Percentiles rank a stretch among this genome's conserved stretches.
These are phyloP conservation scores for Emydomyces testavorans DNA, from an alignment of 2,329 filamentous ascomycete genomes.

Conservation along the genomic window DNA sequence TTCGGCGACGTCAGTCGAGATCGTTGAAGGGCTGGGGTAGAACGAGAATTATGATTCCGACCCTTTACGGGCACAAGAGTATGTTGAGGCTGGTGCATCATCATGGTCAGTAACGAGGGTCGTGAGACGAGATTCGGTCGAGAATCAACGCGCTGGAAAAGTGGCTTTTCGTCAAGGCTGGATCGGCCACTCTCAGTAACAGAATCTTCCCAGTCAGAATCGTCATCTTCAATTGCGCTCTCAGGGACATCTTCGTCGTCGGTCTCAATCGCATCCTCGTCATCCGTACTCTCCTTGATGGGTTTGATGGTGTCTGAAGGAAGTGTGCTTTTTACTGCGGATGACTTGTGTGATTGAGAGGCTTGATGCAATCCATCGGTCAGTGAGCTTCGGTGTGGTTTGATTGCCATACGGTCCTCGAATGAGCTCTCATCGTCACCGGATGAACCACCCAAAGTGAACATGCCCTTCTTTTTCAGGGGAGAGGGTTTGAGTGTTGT, in stretches of 20 bases:
- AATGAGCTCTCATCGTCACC: constrained; percentile 73
- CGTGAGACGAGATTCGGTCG: constrained; percentile 72
- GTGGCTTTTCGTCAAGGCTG: constrained; percentile 64
- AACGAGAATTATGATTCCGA: constrained; percentile 23
- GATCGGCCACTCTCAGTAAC: constrained; percentile 72
- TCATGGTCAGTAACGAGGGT: constrained; percentile 77
- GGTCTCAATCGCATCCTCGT: constrained; percentile 49
- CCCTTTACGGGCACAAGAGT: constrained; percentile 47
- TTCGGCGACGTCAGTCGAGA: constrained; percentile 54
- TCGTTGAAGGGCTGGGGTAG: constrained; percentile 35
- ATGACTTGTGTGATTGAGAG: constrained; percentile 51
- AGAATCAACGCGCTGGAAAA: constrained; percentile 88
- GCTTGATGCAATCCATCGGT: constrained; percentile 43
- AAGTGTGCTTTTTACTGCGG: constrained; percentile 56
- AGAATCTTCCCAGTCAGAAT: constrained; percentile 50
- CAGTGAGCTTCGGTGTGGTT: constrained; percentile 43
- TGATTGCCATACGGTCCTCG: constrained; percentile 48
- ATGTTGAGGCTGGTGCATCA: constrained; percentile 71
- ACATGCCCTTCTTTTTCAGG: constrained; percentile 56
- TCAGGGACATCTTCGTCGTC: constrained; percentile 59
- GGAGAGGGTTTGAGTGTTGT: constrained; percentile 47
- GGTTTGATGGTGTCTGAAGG: constrained; percentile 54
- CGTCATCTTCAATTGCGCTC: constrained; percentile 66
- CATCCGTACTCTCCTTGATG: constrained; percentile 45
- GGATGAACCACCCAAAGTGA: constrained; percentile 68